Conservation (phyloP, 2,329 filamentous ascomycete genomes). For the Sporothrix inflata region DNA sequence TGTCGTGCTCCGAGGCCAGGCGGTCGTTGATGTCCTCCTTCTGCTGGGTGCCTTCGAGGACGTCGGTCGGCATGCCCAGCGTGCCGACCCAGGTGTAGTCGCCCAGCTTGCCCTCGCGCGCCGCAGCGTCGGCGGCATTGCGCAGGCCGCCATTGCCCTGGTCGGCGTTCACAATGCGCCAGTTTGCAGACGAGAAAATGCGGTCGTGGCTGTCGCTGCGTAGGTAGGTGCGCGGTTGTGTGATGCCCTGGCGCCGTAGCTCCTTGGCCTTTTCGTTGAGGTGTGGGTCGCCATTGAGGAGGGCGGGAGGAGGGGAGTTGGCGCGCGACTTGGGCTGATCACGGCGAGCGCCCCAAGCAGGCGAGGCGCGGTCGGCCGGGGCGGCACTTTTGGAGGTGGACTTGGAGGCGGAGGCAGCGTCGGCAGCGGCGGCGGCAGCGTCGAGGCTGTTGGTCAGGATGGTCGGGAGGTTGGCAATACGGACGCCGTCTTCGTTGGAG, state of each 20-base stretch:
- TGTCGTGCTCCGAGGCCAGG: slow-evolving; percentile 79
- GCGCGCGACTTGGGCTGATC: slow-evolving; percentile 80
- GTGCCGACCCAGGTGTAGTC: slow-evolving; percentile 92
- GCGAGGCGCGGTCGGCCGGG: slow-evolving; percentile 74
- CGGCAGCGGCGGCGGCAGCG: not conserved
- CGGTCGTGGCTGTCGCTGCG: slow-evolving; percentile 68
- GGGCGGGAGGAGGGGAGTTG: slow-evolving; percentile 72
- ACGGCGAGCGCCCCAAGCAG: slow-evolving; percentile 73
- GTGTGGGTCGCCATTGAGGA: slow-evolving; percentile 68
- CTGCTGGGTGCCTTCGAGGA: slow-evolving; percentile 71
- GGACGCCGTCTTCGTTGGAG: slow-evolving; percentile 60
- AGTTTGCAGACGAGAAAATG: slow-evolving; percentile 76
- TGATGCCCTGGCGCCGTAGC: slow-evolving; percentile 60
- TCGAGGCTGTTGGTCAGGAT: slow-evolving; percentile 33
- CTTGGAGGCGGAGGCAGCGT: slow-evolving; percentile 42
- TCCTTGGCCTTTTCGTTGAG: slow-evolving; percentile 59
- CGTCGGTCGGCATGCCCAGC: slow-evolving; percentile 91
- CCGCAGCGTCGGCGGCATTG: slow-evolving; percentile 81
- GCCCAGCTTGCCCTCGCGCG: slow-evolving; percentile 67
- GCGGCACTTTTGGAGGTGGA: slow-evolving; percentile 42
- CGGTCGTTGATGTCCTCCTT: slow-evolving; percentile 83
- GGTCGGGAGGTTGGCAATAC: slow-evolving; percentile 57
- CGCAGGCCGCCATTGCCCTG: slow-evolving; percentile 91
- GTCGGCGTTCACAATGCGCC: slow-evolving; percentile 81
- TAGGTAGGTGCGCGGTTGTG: slow-evolving; percentile 54